Base-by-base conservation (phyloP, 805 yeast genomes). In the Metschnikowia noctiluminum region DNA sequence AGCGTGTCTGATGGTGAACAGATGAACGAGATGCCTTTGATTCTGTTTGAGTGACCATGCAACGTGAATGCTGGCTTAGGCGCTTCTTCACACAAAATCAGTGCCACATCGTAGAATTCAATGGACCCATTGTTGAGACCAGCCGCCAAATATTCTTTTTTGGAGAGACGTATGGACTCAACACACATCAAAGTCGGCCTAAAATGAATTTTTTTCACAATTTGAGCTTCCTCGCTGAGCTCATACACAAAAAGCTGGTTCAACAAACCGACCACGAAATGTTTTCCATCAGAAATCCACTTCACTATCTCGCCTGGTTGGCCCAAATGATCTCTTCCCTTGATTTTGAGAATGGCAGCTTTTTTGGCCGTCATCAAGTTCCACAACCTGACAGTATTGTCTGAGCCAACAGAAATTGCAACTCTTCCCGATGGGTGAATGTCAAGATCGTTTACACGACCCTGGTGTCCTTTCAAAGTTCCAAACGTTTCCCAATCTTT, bases 401-500 rank as follows among this genome's bases (percentile, higher is more conserved):
- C 99, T 28, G 79, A 83, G 49, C 95, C 88, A 5, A 90, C 96
- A 51, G 95, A 85, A 28, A 94, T 79, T 6, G 97, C 97, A 49
- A 94, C 82, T 68, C 89, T 79, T 12, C 96, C 96, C 3, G 89
- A 76, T 14, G 96, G 95, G 66, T 94, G 99, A 35, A 94, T 86
- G 28, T 90, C 86, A 38, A 94, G 61, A 65, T 90, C 98, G 56
- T 85, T 87, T 38, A 94, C 79, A 45, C 87, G 76, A n/a, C 82
- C 92, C 39, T 77, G 78, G 68, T 92, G 98, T 11, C 97, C 98
- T 65, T 90, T 90, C 65, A 94, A 73, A 12, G 84, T 82, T 5
- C 94, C 96, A 64, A 89, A 84, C 38, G 82, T 77, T 63, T 94
- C 98, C 99, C 99, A 94, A 69, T 94, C 99, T 65, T 88, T 89